Conservation (phyloP, 2,329 filamentous ascomycete species). For the Exophiala viscosa region DNA sequence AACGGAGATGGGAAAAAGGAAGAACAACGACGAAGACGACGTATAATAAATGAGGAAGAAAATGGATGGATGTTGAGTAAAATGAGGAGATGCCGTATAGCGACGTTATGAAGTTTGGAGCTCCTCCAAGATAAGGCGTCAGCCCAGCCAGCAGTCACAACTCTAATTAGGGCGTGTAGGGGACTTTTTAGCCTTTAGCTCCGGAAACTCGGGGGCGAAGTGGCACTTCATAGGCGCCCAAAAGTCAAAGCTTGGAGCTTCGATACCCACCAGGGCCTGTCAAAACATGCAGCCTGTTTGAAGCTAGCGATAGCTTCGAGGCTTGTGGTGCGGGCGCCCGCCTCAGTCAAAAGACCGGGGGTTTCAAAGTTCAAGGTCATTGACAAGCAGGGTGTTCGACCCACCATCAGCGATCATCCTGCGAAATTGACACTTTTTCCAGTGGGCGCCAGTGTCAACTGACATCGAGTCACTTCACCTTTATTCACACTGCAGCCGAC, state of each 20-base stretch:
- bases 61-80: constrained; percentile 10
- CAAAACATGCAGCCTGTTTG: too few species aligned
- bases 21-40: constrained; percentile 26
- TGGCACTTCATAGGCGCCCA: too few species aligned
- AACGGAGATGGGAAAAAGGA: constrained; percentile 23
- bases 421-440: constrained; percentile 2
- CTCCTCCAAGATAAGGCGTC: neutral
- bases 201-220: too few species aligned
- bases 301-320: too few species aligned
- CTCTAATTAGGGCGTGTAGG: neutral
- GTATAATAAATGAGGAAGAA: constrained; percentile 15
- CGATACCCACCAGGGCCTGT: too few species aligned
- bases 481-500: neutral
- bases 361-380: neutral
- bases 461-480: neutral
- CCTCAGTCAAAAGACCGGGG: neutral
- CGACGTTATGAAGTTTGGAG: neutral
- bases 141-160: neutral
- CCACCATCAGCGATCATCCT: constrained; percentile 4
- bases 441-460: neutral
- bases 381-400: neutral
- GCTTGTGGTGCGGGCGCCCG: too few species aligned
- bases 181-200: too few species aligned
- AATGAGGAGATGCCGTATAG: neutral
- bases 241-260: too few species aligned